Conservation (phyloP, 768 basidiomycete genomes). For the Pleurotus ostreatus region DNA sequence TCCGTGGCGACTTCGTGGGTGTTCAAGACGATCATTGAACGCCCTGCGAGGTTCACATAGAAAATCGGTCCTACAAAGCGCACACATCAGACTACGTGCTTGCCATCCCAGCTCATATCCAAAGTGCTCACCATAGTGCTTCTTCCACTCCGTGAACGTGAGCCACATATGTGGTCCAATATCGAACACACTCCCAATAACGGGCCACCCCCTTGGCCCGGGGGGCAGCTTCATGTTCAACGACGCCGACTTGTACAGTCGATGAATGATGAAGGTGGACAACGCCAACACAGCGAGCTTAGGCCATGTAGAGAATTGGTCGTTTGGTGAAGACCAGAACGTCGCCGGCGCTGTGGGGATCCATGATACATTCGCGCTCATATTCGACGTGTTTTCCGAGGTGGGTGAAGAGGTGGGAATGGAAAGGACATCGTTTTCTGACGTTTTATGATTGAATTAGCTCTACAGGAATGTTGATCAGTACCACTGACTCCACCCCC, state of each 20-base stretch:
- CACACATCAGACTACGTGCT: background rate
- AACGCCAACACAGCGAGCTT: background rate
- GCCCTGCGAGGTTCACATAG: conserved; percentile 29
- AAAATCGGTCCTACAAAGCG: conserved; percentile 20
- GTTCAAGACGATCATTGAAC: conserved; percentile 32
- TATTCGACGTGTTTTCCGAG: background rate
- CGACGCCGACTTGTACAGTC: conserved; percentile 8
- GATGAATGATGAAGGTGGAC: background rate
- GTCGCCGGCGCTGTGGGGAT: background rate
- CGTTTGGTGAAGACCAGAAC: background rate
- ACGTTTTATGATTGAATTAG: too few relatives aligned
- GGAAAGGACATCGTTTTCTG: background rate
- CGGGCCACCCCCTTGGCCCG: conserved; percentile 14
- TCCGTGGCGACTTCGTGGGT: conserved; percentile 25
- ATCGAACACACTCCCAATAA: conserved; percentile 19
- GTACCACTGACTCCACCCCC: too few relatives aligned
- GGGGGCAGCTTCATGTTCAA: conserved; percentile 11
- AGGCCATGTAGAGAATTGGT: background rate
- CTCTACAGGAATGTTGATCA: too few relatives aligned
- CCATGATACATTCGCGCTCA: conserved; percentile 2
- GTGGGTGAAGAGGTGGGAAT: background rate
- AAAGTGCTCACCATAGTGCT: conserved; percentile 13
- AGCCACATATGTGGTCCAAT: conserved; percentile 13
- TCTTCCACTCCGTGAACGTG: conserved; percentile 13
- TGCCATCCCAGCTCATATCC: too few relatives aligned